These are phyloP conservation scores for Rhodotorula sp. DNA, from an alignment of 1,284 basidiomycete species.

Conservation along the genomic window DNA sequence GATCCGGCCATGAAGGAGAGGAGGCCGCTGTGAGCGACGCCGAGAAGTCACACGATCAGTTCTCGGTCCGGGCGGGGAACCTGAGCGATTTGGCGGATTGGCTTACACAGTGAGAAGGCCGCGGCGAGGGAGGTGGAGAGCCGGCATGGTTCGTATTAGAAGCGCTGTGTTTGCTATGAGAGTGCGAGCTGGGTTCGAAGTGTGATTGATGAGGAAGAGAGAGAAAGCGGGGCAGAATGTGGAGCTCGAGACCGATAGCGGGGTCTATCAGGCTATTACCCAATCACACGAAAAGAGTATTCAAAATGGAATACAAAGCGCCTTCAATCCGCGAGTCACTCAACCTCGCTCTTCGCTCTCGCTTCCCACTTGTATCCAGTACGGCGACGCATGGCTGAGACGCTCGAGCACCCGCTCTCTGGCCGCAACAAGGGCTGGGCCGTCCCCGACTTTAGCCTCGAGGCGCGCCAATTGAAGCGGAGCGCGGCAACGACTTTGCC, in stretches of 20 bases:
- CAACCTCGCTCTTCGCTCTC: not conserved
- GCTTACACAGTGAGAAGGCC: constrained; percentile 21
- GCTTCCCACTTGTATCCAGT: not conserved
- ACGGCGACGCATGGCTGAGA: constrained; percentile 1
- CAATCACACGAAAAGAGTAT: not conserved
- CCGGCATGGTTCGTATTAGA: not conserved
- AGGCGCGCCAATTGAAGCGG: not conserved
- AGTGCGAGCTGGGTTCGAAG: not conserved
- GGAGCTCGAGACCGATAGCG: not conserved
- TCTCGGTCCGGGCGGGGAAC: not conserved
- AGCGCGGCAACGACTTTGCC: not conserved
- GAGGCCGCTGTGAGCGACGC: constrained; percentile 6
- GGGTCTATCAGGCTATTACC: not conserved
- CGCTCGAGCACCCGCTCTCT: constrained; percentile 7
- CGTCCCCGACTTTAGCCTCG: constrained; percentile 10
- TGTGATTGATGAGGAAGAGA: not conserved
- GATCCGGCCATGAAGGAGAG: constrained; percentile 16
- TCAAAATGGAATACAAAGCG: not conserved
- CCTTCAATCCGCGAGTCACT: not conserved
- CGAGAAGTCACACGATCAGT: not conserved
- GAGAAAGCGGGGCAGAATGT: not conserved
- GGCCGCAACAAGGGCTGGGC: constrained; percentile 3
- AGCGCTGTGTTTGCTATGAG: not conserved
- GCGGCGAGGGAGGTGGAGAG: constrained; percentile 10
- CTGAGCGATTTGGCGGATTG: not conserved